These are phyloP conservation scores for Wickerhamomyces strasburgensis DNA, from an alignment of 805 yeast species.

Conservation along the genomic window DNA sequence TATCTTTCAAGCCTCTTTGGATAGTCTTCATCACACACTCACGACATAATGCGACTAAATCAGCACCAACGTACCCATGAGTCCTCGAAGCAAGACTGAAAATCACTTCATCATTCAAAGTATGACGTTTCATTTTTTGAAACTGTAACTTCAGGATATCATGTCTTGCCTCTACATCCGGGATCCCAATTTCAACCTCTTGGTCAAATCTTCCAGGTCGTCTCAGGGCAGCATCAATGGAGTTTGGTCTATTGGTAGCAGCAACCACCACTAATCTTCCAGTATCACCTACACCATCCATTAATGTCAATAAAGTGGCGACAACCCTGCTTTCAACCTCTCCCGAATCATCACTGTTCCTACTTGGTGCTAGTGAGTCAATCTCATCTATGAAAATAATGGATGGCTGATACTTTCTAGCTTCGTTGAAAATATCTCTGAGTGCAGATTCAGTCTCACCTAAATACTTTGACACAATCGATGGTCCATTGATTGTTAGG, in stretches of 20 bases:
- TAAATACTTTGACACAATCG: constrained; percentile 84
- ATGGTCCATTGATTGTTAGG: constrained; percentile 81
- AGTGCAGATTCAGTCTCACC: constrained; percentile 92
- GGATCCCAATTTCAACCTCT: constrained; percentile 87
- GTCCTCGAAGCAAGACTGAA: constrained; percentile 65
- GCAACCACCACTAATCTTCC: constrained; percentile 66
- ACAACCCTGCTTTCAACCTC: constrained; percentile 90
- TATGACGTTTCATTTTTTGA: constrained; percentile 43
- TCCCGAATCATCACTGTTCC: constrained; percentile 80
- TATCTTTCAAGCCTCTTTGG: constrained; percentile 34
- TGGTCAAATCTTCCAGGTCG: constrained; percentile 89
- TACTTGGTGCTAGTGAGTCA: constrained; percentile 83
- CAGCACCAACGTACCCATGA: constrained; percentile 98
- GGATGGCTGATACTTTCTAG: constrained; percentile 78
- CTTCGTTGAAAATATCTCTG: constrained; percentile 81
- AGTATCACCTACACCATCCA: constrained; percentile 71
- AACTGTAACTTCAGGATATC: constrained; percentile 69
- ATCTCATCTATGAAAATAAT: constrained; percentile 89
- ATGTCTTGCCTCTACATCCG: constrained; percentile 74
- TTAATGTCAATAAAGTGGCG: constrained; percentile 75
- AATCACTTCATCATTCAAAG: constrained; percentile 51
- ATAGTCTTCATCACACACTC: constrained; percentile 87
- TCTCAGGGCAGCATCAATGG: constrained; percentile 66
- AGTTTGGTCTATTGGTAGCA: constrained; percentile 69
- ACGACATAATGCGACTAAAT: constrained; percentile 77